These are phyloP conservation scores for Aureobasidium subglaciale DNA, from an alignment of 2,329 filamentous ascomycete species.

Conservation along the genomic window DNA sequence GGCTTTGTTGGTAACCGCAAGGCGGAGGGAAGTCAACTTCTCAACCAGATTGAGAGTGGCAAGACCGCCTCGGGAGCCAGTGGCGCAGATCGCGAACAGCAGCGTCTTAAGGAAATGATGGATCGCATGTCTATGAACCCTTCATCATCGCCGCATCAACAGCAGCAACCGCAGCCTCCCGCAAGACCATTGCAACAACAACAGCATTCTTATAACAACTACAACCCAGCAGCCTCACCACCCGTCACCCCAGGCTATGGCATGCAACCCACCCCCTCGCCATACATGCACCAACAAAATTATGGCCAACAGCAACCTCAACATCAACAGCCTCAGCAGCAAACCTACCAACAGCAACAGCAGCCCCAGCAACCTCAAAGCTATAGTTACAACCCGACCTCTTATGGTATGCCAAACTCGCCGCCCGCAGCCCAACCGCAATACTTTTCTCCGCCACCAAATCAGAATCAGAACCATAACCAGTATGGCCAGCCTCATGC, in stretches of 20 bases:
- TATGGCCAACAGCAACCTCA: not conserved
- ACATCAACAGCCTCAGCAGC: conserved; percentile 4
- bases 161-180: conserved; percentile 31
- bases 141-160: conserved; percentile 21
- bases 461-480: conserved; percentile 26
- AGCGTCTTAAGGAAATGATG: conserved; percentile 83
- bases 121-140: conserved; percentile 85
- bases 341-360: conserved; percentile 14
- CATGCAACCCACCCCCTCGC: conserved; percentile 21
- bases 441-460: conserved; percentile 44
- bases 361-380: conserved; percentile 4
- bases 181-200: conserved; percentile 37
- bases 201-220: conserved; percentile 33
- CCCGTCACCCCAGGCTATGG: conserved; percentile 41
- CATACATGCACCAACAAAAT: conserved; percentile 11
- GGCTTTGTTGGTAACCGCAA: conserved; percentile 92
- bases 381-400: conserved; percentile 39
- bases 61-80: conserved; percentile 49
- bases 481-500: conserved; percentile 21
- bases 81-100: conserved; percentile 73
- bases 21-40: conserved; percentile 81
- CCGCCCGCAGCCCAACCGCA: conserved; percentile 48
- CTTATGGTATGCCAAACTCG: conserved; percentile 38
- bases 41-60: conserved; percentile 79
- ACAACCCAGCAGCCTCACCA: conserved; percentile 44